Evolutionary conservation across 768 basidiomycete species (phyloP), one percentile per base, ranked within the genome.

Genomic region (Cyclocybe cylindracea): DNA sequence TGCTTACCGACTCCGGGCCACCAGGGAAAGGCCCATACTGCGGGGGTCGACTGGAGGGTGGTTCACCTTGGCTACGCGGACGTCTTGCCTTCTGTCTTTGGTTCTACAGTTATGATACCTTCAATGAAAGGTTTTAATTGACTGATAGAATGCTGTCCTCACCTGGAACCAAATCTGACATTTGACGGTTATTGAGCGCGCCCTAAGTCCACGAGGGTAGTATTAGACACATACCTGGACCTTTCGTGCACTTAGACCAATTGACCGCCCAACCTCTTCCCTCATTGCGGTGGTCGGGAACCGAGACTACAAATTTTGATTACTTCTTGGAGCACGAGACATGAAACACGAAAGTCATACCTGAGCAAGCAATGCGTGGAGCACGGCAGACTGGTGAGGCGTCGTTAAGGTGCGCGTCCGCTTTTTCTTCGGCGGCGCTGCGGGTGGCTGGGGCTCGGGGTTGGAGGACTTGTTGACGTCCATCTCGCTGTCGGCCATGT

Each of bases 131-230:
- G 46, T 52, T 50, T 16, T 51, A 49, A 44, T 46, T 48, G 48
- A 41, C 46, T 29, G 18, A 35, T 31, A 16, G 53, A 24, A 10
- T 16, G 32, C 34, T 10, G 39, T 57, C 54, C 74, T 69, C 68
- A 89, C 90, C 79, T 92, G 91, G 70, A 93, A 93, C 91, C 91
- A 93, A 59, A 93, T 91, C 91, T 93, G 62, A 61, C 51, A 61
- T 39, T 24, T 44, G 33, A 37, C 63, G 46, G 51, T 53, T 54
- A 58, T 61, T 59, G 61, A 46, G 38, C 48, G 48, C 52, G 48
- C 51, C 39, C 47, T 57, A 55, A 56, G 38, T 39, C 55, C 48
- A 46, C 39, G 41, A 39, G 13, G 29, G 14, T n/a, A 34, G 19
- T 36, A 51, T 6, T 19, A 43, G 24, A 34, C 42, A 77, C 86